These are phyloP conservation scores for Polymyxa betae DNA, from an alignment of 208 protist species.

Conservation along the genomic window DNA sequence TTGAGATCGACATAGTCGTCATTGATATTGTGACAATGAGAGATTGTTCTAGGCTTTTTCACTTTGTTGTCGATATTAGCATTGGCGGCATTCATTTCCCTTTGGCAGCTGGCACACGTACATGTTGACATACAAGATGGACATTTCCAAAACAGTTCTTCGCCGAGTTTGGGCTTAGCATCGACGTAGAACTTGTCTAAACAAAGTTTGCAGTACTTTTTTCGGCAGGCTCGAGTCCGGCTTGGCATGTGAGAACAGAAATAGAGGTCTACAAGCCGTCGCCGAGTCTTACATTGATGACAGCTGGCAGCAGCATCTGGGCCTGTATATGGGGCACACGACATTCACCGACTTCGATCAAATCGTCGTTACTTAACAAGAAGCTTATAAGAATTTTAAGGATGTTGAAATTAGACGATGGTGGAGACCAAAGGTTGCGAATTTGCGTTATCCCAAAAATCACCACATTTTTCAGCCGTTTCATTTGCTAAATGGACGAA, in stretches of 20 bases:
- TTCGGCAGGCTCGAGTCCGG: conserved; percentile 14
- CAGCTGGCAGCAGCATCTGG: conserved; percentile 48
- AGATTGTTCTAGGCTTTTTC: background rate
- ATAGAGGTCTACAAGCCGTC: conserved; percentile 6
- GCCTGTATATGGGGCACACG: conserved; percentile 21
- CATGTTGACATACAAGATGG: background rate
- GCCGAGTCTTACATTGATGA: conserved; percentile 43
- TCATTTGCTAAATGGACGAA: too few relatives aligned
- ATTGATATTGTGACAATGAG: too few relatives aligned
- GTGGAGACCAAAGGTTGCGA: too few relatives aligned
- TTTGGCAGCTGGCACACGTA: conserved; percentile 15
- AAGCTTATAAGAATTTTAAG: too few relatives aligned
- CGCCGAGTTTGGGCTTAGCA: background rate
- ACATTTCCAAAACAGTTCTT: conserved; percentile 19
- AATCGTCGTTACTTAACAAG: too few relatives aligned
- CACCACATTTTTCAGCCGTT: too few relatives aligned
- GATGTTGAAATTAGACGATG: too few relatives aligned
- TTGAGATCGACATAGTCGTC: background rate
- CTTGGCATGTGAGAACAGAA: conserved; percentile 32
- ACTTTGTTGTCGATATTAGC: too few relatives aligned
- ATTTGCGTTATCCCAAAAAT: too few relatives aligned
- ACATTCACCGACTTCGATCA: too few relatives aligned
- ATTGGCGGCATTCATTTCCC: background rate
- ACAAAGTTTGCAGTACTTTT: conserved; percentile 53
- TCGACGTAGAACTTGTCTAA: conserved; percentile 48